Conservation (phyloP, 208 protist species). For the Acanthamoeba comandoni region DNA sequence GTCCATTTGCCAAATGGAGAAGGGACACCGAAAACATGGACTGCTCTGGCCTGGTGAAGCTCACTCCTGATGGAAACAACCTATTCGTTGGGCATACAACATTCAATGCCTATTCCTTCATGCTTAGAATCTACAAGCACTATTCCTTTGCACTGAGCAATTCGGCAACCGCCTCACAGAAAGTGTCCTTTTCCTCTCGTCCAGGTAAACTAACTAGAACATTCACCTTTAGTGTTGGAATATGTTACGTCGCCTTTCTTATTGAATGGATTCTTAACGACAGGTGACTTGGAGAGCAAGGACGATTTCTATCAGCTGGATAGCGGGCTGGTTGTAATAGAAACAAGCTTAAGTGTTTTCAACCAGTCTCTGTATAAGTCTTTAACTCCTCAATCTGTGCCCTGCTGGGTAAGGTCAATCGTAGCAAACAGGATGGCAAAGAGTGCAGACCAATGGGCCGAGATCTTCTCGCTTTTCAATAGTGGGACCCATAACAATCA, state of each 20-base stretch:
- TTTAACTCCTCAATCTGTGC: conserved; percentile 88
- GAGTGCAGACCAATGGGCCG: conserved; percentile 17
- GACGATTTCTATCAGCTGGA: conserved; percentile 94
- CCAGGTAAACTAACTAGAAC: conserved; percentile 73
- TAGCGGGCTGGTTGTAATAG: conserved; percentile 87
- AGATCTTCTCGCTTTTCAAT: conserved; percentile 11
- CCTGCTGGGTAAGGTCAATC: conserved; percentile 83
- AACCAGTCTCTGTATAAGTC: conserved; percentile 84
- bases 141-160: conserved; percentile 73
- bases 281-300: conserved; percentile 81
- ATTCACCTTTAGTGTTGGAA: too few relatives aligned
- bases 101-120: conserved; percentile 79
- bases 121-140: conserved; percentile 81
- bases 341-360: conserved; percentile 87
- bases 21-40: conserved; percentile 75
- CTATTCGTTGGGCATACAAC: conserved; percentile 83
- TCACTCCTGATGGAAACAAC: conserved; percentile 78
- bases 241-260: too few relatives aligned
- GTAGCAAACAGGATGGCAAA: conserved; percentile 71
- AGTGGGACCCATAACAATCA: conserved; percentile 82
- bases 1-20: too few relatives aligned
- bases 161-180: conserved; percentile 4
- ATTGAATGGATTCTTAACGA: too few relatives aligned
- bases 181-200: conserved; percentile 76
- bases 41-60: conserved; percentile 82